These are phyloP conservation scores for Fusarium sp. DNA, from an alignment of 2,329 filamentous ascomycete species.

Conservation along the genomic window DNA sequence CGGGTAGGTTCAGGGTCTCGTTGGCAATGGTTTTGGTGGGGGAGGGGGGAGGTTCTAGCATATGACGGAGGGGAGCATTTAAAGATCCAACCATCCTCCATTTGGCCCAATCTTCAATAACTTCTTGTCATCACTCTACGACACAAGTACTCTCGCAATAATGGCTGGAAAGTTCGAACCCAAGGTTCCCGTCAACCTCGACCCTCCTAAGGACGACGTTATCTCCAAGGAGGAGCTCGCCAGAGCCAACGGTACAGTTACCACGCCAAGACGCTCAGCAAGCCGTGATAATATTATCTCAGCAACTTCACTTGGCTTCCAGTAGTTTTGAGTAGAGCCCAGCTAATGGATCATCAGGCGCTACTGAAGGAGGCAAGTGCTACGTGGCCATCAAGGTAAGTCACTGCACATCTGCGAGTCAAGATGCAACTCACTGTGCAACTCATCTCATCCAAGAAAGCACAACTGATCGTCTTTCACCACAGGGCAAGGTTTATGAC, in stretches of 20 bases:
- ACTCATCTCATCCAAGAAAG: not conserved
- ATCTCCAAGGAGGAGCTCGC: constrained; percentile 85
- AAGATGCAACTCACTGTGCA: constrained; percentile 6
- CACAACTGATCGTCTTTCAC: constrained; percentile 24
- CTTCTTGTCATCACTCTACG: not conserved
- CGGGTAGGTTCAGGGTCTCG: constrained; percentile 15
- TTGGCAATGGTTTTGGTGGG: constrained; percentile 29
- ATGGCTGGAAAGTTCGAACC: constrained; percentile 80
- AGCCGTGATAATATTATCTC: not conserved
- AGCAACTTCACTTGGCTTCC: not conserved
- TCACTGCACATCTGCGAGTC: not conserved
- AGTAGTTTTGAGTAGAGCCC: not conserved
- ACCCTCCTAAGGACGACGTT: constrained; percentile 86
- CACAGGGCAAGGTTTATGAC: constrained; percentile 90
- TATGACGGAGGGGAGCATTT: constrained; percentile 41
- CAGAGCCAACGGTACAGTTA: constrained; percentile 81
- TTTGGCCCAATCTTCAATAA: not conserved
- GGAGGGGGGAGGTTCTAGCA: constrained; percentile 15
- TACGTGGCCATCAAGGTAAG: constrained; percentile 77
- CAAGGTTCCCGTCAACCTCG: constrained; percentile 78
- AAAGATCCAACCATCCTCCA: constrained; percentile 13
- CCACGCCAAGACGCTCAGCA: not conserved
- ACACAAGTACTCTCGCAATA: constrained; percentile 6
- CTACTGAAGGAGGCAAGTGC: constrained; percentile 70
- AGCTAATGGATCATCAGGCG: constrained; percentile 61